Percentiles rank a stretch among this genome's conserved stretches.
These are phyloP conservation scores for Aspergillus bombycis DNA, from an alignment of 2,329 filamentous ascomycete species.

Conservation along the genomic window DNA sequence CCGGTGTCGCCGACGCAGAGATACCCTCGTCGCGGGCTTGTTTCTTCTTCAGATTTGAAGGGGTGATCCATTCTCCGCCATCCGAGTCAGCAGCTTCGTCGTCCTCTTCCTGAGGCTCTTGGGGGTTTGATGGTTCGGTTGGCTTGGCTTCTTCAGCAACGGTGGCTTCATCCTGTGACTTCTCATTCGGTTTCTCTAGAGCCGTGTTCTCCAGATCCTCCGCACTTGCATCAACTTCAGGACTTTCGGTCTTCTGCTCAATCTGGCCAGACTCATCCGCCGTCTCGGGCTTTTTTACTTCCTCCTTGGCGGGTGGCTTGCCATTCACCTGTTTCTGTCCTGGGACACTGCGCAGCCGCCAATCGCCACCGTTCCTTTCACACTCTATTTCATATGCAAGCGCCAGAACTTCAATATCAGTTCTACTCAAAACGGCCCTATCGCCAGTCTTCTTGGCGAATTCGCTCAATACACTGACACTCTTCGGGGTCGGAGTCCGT, in stretches of 20 bases:
- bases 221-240: constrained; percentile 33
- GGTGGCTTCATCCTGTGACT: constrained; percentile 30
- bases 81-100: constrained; percentile 49
- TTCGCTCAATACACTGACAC: constrained; percentile 75
- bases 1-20: constrained; percentile 52
- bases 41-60: constrained; percentile 84
- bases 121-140: constrained; percentile 22
- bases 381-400: constrained; percentile 93
- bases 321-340: constrained; percentile 80
- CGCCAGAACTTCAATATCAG: constrained; percentile 87
- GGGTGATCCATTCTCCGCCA: constrained; percentile 86
- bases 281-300: constrained; percentile 37
- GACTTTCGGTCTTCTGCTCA: constrained; percentile 22
- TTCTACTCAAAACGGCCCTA: constrained; percentile 79
- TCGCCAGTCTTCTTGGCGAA: constrained; percentile 92
- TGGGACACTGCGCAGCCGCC: constrained; percentile 76
- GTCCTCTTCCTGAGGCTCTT: constrained; percentile 31
- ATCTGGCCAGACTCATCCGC: constrained; percentile 22
- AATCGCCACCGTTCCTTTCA: constrained; percentile 86
- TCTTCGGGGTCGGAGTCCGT: constrained; percentile 73
- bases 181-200: constrained; percentile 32
- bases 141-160: constrained; percentile 22
- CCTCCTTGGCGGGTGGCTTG: constrained; percentile 57
- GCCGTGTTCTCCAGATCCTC: constrained; percentile 31
- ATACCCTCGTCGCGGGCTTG: constrained; percentile 67